Conservation (phyloP, 2,329 filamentous ascomycete species). For the Penicillium aurantiogriseum region DNA sequence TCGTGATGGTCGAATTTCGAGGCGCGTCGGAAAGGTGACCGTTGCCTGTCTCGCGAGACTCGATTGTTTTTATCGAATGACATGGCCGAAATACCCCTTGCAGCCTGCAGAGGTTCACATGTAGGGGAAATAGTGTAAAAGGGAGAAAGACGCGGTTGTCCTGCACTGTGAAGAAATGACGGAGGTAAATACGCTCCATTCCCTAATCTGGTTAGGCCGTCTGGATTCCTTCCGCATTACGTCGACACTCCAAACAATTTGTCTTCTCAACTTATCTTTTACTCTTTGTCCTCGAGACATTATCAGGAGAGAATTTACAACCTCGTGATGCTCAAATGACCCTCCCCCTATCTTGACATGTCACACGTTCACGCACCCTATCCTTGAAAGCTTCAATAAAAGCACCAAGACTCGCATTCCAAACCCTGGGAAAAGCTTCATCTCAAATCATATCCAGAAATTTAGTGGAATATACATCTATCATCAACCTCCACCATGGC, state of each 20-base stretch:
- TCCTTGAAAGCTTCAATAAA: slow-evolving; percentile 9
- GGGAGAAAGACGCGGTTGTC: background rate
- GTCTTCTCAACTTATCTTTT: background rate
- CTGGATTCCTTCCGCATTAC: slow-evolving; percentile 5
- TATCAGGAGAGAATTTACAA: slow-evolving; percentile 13
- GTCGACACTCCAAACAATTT: background rate
- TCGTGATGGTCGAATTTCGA: slow-evolving; percentile 30
- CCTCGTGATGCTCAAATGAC: slow-evolving; percentile 10
- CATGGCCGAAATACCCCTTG: slow-evolving; percentile 27
- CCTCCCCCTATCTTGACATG: slow-evolving; percentile 11
- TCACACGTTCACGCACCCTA: slow-evolving; percentile 16
- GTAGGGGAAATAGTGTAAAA: background rate
- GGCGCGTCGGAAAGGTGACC: slow-evolving; percentile 35
- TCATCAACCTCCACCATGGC: slow-evolving; percentile 28
- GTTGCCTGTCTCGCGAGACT: slow-evolving; percentile 28
- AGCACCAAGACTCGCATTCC: background rate
- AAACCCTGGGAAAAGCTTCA: background rate
- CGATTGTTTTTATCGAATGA: slow-evolving; percentile 31
- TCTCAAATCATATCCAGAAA: background rate
- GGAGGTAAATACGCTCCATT: slow-evolving; percentile 22
- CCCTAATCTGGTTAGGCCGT: slow-evolving; percentile 20
- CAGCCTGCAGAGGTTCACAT: slow-evolving; percentile 10
- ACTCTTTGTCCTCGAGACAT: background rate
- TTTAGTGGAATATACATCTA: background rate
- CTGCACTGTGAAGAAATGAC: background rate